Conservation (phyloP, 1,284 basidiomycete species). For the Malassezia restricta region DNA sequence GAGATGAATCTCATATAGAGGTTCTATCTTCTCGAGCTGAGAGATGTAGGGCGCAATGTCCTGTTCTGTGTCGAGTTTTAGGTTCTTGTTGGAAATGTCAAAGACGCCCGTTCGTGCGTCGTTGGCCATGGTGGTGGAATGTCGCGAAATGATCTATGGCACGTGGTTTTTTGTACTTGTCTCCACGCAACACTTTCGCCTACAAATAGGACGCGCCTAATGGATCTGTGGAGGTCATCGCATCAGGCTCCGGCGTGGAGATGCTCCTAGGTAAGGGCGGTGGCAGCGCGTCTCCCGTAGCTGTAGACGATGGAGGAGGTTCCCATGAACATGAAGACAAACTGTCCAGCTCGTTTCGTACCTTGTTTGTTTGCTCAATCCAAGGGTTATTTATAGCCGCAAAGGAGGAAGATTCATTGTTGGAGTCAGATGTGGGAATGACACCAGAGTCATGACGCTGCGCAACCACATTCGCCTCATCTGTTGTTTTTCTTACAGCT, state of each 20-base stretch:
- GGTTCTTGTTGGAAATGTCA: conserved; percentile 46
- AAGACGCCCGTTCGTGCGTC: conserved; percentile 17
- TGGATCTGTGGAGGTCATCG: neutral
- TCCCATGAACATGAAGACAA: no score
- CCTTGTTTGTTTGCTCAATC: no score
- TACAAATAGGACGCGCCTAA: neutral
- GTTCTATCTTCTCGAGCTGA: conserved; percentile 56
- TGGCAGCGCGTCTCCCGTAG: no score
- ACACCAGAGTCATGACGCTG: no score
- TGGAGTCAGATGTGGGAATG: no score
- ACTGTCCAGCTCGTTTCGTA: no score
- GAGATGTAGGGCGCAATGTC: conserved; percentile 63
- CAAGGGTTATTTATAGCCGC: no score
- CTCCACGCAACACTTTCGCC: neutral
- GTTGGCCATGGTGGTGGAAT: neutral
- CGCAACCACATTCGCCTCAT: neutral
- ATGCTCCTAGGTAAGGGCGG: no score
- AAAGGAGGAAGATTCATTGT: no score
- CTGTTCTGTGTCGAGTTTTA: conserved; percentile 68
- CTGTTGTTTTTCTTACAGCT: conserved; percentile 1
- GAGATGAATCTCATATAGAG: conserved; percentile 69
- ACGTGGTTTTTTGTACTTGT: neutral
- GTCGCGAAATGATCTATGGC: neutral
- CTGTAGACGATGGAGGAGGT: no score
- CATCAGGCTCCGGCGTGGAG: no score